phyloP scores from a whole-genome alignment of 768 basidiomycete species.

The Agaricus bisporus region DNA sequence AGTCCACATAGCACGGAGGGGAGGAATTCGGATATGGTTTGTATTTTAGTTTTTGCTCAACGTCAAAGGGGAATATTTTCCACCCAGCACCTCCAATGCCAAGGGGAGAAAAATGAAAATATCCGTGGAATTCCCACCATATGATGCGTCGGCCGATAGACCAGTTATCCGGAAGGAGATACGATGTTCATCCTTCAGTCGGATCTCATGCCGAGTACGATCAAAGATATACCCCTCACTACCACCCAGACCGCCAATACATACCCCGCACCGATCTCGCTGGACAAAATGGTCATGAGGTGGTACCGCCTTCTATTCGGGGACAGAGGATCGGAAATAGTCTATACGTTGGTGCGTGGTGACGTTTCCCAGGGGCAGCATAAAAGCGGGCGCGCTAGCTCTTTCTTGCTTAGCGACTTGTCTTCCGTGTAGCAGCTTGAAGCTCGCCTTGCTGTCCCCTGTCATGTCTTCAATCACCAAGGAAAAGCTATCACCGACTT shows the following conservation, averaged over 20 bases:
- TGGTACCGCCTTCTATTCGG: conserved; percentile 16
- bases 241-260: background rate
- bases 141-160: conserved; percentile 6
- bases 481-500: conserved; percentile 13
- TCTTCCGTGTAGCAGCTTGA: conserved; percentile 1
- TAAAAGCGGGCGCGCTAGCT: background rate
- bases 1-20: too few relatives aligned
- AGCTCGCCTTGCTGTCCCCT: background rate
- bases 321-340: conserved; percentile 12
- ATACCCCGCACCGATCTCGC: conserved; percentile 10
- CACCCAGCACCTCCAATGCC: background rate
- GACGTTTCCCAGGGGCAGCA: conserved; percentile 12
- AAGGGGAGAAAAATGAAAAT: background rate
- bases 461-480: conserved; percentile 12
- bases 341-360: conserved; percentile 23
- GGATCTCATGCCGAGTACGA: conserved; percentile 5
- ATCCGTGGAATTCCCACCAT: conserved; percentile 5
- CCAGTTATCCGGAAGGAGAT: conserved; percentile 1
- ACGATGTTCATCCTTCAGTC: background rate
- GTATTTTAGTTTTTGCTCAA: too few relatives aligned
- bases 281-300: conserved; percentile 17
- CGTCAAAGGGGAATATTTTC: background rate
- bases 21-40: too few relatives aligned
- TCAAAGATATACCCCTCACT: background rate
- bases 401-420: background rate